Conservation (phyloP, 805 yeast genomes). For the Cyberlindnera americana region DNA sequence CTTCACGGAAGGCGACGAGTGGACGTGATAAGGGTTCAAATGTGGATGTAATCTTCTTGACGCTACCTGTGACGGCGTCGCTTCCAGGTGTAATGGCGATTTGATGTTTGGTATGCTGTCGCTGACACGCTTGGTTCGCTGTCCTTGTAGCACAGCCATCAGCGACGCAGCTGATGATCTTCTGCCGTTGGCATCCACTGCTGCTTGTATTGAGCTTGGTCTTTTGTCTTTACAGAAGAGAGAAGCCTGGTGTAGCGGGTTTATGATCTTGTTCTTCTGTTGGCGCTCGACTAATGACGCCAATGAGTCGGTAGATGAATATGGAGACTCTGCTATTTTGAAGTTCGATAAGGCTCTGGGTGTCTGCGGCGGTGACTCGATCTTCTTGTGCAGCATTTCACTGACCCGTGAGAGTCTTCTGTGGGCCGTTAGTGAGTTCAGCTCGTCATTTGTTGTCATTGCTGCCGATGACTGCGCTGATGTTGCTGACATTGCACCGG, state of each 20-base stretch:
- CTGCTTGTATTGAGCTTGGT: slow-evolving; percentile 1
- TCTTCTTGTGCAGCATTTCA: slow-evolving; percentile 18
- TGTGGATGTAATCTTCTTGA: slow-evolving; percentile 24
- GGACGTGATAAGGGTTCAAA: slow-evolving; percentile 26
- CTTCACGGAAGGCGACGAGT: slow-evolving; percentile 49
- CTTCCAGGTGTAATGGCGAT: slow-evolving; percentile 11
- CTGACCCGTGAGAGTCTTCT: slow-evolving; percentile 18
- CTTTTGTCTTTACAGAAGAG: slow-evolving; percentile 19
- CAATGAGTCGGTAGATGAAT: slow-evolving; percentile 36
- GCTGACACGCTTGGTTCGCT: slow-evolving; percentile 8
- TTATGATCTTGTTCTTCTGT: slow-evolving; percentile 37
- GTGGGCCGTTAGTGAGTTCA: neutral
- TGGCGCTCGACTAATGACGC: slow-evolving; percentile 39
- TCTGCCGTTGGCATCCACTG: slow-evolving; percentile 9
- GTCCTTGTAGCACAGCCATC: slow-evolving; percentile 12
- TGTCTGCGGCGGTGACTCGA: slow-evolving; percentile 19
- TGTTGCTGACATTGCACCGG: neutral
- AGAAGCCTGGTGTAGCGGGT: slow-evolving; percentile 38
- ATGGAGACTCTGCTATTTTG: slow-evolving; percentile 18
- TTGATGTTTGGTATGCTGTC: slow-evolving; percentile 14
- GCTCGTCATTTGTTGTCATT: slow-evolving; percentile 5
- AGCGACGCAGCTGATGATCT: slow-evolving; percentile 20
- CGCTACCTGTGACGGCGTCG: neutral
- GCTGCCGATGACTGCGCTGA: neutral
- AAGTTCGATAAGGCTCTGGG: slow-evolving; percentile 12